phyloP scores from a whole-genome alignment of 2,329 filamentous ascomycete genomes.

The Basipetospora chlamydospora region DNA sequence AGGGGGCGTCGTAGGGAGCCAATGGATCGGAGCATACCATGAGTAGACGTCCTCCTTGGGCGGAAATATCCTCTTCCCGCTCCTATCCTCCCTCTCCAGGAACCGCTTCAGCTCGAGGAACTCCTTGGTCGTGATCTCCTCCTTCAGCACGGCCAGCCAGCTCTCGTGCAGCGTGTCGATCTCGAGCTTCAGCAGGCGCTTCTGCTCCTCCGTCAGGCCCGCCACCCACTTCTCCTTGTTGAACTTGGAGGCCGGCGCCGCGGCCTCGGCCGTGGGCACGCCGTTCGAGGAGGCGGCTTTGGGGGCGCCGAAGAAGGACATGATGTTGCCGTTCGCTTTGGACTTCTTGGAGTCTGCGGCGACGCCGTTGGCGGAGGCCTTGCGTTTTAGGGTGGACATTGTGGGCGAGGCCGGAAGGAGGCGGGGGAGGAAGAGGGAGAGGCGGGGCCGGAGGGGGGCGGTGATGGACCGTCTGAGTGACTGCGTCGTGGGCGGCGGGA shows the following conservation, averaged over 20 bases:
- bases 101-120: conserved; percentile 86
- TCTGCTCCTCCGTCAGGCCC: conserved; percentile 66
- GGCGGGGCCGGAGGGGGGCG: no score
- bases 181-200: conserved; percentile 68
- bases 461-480: no score
- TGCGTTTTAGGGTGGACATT: conserved; percentile 52
- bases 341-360: conserved; percentile 50
- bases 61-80: conserved; percentile 70
- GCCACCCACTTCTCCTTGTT: conserved; percentile 86
- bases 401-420: conserved; percentile 4
- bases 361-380: conserved; percentile 30
- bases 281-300: conserved; percentile 28
- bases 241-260: conserved; percentile 41
- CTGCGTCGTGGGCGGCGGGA: no score
- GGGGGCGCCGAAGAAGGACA: conserved; percentile 71
- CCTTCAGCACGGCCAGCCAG: conserved; percentile 81
- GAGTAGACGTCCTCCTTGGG: conserved; percentile 84
- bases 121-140: conserved; percentile 63
- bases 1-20: not conserved
- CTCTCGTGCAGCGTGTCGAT: conserved; percentile 84
- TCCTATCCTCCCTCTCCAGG: conserved; percentile 59
- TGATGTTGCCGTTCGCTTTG: conserved; percentile 66
- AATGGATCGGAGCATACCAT: conserved; percentile 45
- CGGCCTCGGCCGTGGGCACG: conserved; percentile 12
- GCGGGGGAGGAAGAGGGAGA: no score